phyloP scores from a whole-genome alignment of 345 rosid genomes.

The Lepidium africanum region DNA sequence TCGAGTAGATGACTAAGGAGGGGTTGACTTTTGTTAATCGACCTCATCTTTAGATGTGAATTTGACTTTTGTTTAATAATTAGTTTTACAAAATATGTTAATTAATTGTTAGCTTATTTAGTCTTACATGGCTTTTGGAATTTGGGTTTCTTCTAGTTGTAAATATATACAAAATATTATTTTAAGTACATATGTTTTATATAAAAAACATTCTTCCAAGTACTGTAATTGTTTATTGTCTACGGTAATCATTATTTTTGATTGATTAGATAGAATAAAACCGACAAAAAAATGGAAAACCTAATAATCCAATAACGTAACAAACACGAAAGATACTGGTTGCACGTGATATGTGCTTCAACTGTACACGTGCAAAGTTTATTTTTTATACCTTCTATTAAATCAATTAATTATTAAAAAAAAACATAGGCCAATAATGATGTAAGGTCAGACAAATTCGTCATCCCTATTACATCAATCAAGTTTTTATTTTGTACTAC shows the following conservation, averaged over 20 bases:
- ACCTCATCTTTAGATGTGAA: constrained; percentile 1
- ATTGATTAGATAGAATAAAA: too few species aligned
- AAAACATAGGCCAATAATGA: neutral
- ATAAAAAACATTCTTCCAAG: neutral
- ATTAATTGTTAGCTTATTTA: constrained; percentile 12
- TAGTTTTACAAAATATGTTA: neutral
- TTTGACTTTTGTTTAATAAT: neutral
- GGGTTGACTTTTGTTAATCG: constrained; percentile 18
- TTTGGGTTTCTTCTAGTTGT: neutral
- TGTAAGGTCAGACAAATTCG: neutral
- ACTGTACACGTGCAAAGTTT: constrained; percentile 11
- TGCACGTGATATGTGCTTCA: constrained; percentile 9
- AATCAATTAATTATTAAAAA: too few species aligned
- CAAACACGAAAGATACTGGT: neutral
- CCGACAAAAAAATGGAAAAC: too few species aligned
- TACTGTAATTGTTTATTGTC: neutral
- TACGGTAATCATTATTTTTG: neutral
- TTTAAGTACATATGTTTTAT: neutral
- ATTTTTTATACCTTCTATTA: neutral
- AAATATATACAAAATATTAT: neutral
- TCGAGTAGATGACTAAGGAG: neutral
- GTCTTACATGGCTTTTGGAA: neutral
- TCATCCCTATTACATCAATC: neutral
- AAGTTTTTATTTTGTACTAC: neutral
- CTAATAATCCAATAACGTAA: neutral